Evolutionary conservation across 345 rosid species (phyloP), one percentile per base, ranked within the genome.

Genomic region (Punica granatum): DNA sequence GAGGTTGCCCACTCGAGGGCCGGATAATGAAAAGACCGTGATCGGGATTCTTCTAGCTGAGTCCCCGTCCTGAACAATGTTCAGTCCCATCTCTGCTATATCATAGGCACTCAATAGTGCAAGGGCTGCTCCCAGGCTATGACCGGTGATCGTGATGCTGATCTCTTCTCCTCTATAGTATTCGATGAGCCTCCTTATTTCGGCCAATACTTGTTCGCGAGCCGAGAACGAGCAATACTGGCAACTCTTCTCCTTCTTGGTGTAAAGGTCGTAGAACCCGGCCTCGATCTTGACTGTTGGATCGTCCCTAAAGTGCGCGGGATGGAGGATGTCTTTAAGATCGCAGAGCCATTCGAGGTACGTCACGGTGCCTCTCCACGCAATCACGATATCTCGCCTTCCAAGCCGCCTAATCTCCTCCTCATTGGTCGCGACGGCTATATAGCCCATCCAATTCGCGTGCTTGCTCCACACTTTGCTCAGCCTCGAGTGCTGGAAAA

Each of bases 401-500:
- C 81, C 75, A 10, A 74, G 60, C 13, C 42, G 49, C 32, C 10
- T 33, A 7, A 72, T 59, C 30, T 59, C 71, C n/a, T 74, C 73
- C 28, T 79, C 70, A 30, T 72, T 51, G 9, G 35, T 66, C 16
- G 71, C 58, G n/a, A 67, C 70, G 7, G 80, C 74, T 30, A 80
- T 49, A 28, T 54, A 74, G 8, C 81, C 78, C 16, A 74, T 74
- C 81, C 84, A 80, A 35, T 74, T 77, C 7, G 78, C 72, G 30
- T 56, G 37, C 12, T 21, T 58, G 46, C 75, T 64, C 80, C 74
- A 71, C 21, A 49, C 58, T 35, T 73, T 33, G 19, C 67, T 68
- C 42, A 59, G 35, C 25, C 63, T n/a, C 30, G 81, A 67, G 44
- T 67, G 70, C 15, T 65, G 54, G 60, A 72, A 70, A 64, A 69